Evolutionary conservation across 257 asterid species (phyloP).

Genomic region (Solanum chmielewskii): DNA sequence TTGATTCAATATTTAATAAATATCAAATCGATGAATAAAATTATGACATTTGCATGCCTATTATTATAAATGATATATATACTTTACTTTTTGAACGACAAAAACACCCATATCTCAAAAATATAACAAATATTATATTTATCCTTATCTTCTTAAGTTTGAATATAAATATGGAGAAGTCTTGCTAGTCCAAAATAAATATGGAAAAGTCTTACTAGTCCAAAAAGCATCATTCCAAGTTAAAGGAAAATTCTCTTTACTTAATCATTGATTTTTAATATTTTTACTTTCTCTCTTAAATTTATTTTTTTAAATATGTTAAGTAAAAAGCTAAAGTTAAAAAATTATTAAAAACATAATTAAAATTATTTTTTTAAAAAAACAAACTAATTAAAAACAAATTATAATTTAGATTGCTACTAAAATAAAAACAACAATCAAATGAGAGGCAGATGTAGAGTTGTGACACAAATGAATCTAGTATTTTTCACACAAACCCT

Average conservation of each 20-base stretch:
- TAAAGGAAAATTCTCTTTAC: neutral
- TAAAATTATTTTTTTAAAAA: neutral
- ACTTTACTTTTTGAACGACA: too few species aligned
- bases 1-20: too few species aligned
- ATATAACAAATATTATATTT: too few species aligned
- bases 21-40: accelerated
- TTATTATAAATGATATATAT: too few species aligned
- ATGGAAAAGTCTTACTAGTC: neutral
- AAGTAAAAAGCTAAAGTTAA: neutral
- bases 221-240: neutral
- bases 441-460: neutral
- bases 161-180: neutral
- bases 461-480: neutral
- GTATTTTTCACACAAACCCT: neutral
- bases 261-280: neutral
- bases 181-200: neutral
- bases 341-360: neutral
- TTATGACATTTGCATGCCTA: accelerated
- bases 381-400: neutral
- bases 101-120: too few species aligned
- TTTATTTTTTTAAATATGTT: too few species aligned
- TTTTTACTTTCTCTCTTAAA: too few species aligned
- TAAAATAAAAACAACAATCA: neutral
- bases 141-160: neutral
- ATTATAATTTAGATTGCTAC: constrained; percentile 2